A percentile compares a stretch with the other conserved stretches of the same genome.
phyloP scores from a whole-genome alignment of 192 early-diverging fungal genomes.

The Spinellus fusiger region DNA sequence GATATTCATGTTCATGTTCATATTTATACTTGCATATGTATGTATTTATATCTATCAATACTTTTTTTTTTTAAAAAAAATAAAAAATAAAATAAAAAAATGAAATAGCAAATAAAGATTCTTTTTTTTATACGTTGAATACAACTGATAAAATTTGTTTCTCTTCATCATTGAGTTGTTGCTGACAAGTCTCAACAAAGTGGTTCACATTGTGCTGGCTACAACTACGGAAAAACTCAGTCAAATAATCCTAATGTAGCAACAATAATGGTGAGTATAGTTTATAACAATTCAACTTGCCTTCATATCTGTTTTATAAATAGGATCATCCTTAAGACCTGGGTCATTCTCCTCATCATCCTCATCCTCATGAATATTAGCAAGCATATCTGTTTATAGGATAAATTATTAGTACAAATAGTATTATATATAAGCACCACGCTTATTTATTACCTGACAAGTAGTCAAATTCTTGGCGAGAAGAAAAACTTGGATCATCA shows the following conservation, averaged over 20 bases:
- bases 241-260: slow-evolving; percentile 44
- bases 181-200: slow-evolving; percentile 33
- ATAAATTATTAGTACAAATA: neutral
- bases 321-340: slow-evolving; percentile 59
- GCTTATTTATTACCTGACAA: slow-evolving; percentile 33
- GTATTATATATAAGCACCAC: neutral
- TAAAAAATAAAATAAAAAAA: no score
- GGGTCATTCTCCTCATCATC: slow-evolving; percentile 60
- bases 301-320: slow-evolving; percentile 63
- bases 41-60: no score
- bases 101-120: neutral
- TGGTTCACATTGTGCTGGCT: slow-evolving; percentile 38
- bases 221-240: slow-evolving; percentile 53
- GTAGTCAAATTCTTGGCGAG: slow-evolving; percentile 40
- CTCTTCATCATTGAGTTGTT: slow-evolving; percentile 29
- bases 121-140: neutral
- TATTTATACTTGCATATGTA: no score
- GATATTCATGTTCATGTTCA: no score
- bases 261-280: neutral
- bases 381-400: slow-evolving; percentile 29
- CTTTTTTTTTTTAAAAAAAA: no score
- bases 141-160: slow-evolving; percentile 8
- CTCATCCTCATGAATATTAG: slow-evolving; percentile 41
- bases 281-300: slow-evolving; percentile 29
- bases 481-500: slow-evolving; percentile 37